Percentiles rank a stretch among this genome's conserved stretches.
These are phyloP conservation scores for Endocalyx cinctus DNA, from an alignment of 2,329 filamentous ascomycete species.

Conservation along the genomic window DNA sequence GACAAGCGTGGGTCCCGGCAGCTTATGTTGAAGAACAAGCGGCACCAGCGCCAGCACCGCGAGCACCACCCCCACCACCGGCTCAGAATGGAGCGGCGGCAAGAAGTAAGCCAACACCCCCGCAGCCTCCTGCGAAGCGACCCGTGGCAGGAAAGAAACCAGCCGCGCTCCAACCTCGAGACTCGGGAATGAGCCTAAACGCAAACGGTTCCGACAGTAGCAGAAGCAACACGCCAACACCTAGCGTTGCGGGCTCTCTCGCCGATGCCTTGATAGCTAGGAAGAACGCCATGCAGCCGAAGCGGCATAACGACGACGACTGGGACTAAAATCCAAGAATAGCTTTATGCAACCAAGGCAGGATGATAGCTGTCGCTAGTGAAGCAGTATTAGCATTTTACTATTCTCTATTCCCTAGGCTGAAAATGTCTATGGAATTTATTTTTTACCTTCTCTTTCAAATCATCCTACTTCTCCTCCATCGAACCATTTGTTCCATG, in stretches of 20 bases:
- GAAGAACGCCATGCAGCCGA: constrained; percentile 71
- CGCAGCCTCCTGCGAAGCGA: constrained; percentile 75
- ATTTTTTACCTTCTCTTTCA: too few species aligned
- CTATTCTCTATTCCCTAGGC: too few species aligned
- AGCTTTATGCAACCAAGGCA: too few species aligned
- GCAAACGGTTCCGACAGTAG: constrained; percentile 56
- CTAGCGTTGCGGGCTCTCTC: constrained; percentile 67
- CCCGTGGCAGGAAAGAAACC: constrained; percentile 71
- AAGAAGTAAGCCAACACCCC: constrained; percentile 65
- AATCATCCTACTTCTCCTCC: too few species aligned
- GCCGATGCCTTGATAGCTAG: constrained; percentile 74
- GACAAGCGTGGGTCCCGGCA: constrained; percentile 91
- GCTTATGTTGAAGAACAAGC: constrained; percentile 87
- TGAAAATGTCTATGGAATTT: too few species aligned
- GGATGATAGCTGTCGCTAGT: too few species aligned
- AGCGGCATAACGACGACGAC: constrained; percentile 65
- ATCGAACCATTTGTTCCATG: too few species aligned
- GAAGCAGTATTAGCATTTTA: too few species aligned
- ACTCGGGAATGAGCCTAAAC: constrained; percentile 63
- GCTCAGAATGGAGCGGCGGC: constrained; percentile 40
- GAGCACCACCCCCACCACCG: constrained; percentile 63
- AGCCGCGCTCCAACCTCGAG: constrained; percentile 63
- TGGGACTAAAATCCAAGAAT: constrained; percentile 44
- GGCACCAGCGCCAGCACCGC: constrained; percentile 58
- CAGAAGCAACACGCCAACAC: constrained; percentile 66